Base-by-base conservation (phyloP, 306 rosid genomes). In the Cajanus cajan region DNA sequence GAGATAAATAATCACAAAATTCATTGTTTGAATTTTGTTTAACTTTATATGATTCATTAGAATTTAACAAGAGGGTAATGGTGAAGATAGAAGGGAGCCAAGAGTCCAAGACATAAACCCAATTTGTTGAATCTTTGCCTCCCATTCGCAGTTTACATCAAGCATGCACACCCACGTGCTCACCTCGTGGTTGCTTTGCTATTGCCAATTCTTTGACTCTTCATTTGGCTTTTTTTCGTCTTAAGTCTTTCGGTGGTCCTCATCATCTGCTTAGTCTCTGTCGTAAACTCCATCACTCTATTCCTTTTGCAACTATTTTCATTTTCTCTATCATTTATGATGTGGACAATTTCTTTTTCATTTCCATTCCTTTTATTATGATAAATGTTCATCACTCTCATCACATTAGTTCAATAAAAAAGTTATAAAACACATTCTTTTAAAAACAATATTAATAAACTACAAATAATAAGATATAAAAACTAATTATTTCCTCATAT, bases 71-170 rank as follows among this genome's bases (percentile, higher is more conserved):
- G 68, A 39, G 63, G 55, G 40, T 68, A 69, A 47, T 41, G 31
- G 24, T 33, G 33, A 71, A 82, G 19, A 71, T 3, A 62, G 6
- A 66, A 48, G 84, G 83, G 82, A 9, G 88, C 88, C 80, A 70
- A 3, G 31, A 28, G 3, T 1, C 3, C n/a, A n/a, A 57, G 13
- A 4, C 54, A 74, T 6, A 31, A 59, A 67, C 39, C 15, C 77
- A 81, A 81, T 5, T 24, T 82, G 91, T 84, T 84, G 39, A 51
- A 83, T 80, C 69, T 24, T 40, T 90, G 91, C 83, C 86, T 73
- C 84, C 82, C 54, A 54, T 57, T 52, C 8, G 61, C 28, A 73
- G 19, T 47, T 58, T 14, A 74, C 43, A 45, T 68, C 75, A 80
- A 68, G 63, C 82, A 80, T 65, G 81, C 65, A 78, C 33, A 84